Conservation (phyloP, 2,329 filamentous ascomycete species). For the Penicillium griseofulvum region DNA sequence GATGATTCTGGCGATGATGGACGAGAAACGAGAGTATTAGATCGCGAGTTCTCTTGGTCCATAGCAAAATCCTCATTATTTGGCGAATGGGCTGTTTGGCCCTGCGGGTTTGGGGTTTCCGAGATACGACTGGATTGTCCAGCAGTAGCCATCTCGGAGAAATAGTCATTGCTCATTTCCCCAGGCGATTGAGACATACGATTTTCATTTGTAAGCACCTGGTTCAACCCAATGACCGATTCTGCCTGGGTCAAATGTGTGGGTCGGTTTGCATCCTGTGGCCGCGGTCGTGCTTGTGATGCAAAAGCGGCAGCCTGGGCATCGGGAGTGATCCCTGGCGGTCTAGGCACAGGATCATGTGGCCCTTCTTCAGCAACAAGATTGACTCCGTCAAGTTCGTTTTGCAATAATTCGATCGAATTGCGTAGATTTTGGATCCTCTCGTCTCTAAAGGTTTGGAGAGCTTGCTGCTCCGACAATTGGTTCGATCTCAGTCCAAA, state of each 20-base stretch:
- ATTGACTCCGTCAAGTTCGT: conserved; percentile 25
- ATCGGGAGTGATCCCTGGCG: conserved; percentile 17
- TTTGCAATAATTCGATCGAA: conserved; percentile 32
- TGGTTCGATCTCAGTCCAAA: conserved; percentile 27
- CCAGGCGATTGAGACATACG: conserved; percentile 41
- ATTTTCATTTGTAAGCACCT: conserved; percentile 32
- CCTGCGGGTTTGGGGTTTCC: conserved; percentile 13
- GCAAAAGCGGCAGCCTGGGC: conserved; percentile 13
- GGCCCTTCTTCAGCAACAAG: conserved; percentile 9
- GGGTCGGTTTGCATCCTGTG: conserved; percentile 13
- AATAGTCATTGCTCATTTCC: conserved; percentile 35
- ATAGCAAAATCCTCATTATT: conserved; percentile 10
- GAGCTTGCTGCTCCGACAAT: conserved; percentile 14
- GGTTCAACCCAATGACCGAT: conserved; percentile 12
- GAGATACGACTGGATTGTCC: conserved; percentile 22
- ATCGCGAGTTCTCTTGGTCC: conserved; percentile 33
- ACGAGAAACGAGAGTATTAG: conserved; percentile 42
- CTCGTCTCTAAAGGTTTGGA: conserved; percentile 20
- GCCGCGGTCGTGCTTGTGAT: conserved; percentile 3
- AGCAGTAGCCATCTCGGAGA: conserved; percentile 28
- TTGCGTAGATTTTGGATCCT: conserved; percentile 30
- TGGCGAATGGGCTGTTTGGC: conserved; percentile 11
- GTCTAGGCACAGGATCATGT: conserved; percentile 11
- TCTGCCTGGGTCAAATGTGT: conserved; percentile 7
- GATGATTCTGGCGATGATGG: conserved; percentile 42